phyloP scores from a whole-genome alignment of 75 land plant genomes.

The Adiantum capillusveneris region DNA sequence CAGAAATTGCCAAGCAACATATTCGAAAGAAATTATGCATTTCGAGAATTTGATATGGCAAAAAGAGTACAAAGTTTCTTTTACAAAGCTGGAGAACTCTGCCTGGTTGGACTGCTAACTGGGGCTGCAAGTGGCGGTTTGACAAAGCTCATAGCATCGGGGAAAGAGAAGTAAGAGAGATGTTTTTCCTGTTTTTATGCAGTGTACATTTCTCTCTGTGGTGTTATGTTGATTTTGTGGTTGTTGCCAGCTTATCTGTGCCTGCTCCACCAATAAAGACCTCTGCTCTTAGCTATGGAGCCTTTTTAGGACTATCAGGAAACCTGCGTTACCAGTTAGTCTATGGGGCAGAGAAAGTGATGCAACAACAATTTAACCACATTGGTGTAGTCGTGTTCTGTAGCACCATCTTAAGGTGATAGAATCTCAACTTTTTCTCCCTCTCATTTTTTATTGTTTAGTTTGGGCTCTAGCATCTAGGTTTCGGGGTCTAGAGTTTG shows the following conservation, averaged over 20 bases:
- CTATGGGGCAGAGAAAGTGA: slow-evolving; percentile 67
- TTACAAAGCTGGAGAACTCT: slow-evolving; percentile 75
- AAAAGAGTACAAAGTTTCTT: slow-evolving; percentile 79
- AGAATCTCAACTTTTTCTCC: no score
- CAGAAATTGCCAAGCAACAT: slow-evolving; percentile 95
- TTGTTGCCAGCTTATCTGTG: slow-evolving; percentile 50
- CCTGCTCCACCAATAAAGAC: slow-evolving; percentile 55
- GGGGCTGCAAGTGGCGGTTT: slow-evolving; percentile 73
- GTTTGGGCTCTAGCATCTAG: no score
- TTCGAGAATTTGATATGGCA: slow-evolving; percentile 76
- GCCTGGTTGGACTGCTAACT: slow-evolving; percentile 57
- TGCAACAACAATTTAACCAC: slow-evolving; percentile 69
- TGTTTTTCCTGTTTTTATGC: not conserved
- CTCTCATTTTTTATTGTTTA: no score
- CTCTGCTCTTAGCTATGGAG: slow-evolving; percentile 83
- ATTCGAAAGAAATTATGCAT: slow-evolving; percentile 85
- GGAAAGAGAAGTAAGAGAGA: slow-evolving; percentile 30
- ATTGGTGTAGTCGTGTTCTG: slow-evolving; percentile 64
- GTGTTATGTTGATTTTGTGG: no score
- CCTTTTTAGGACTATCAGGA: slow-evolving; percentile 77
- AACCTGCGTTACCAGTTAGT: slow-evolving; percentile 78
- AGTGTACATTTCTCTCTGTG: not conserved
- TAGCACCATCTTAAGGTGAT: slow-evolving; percentile 68
- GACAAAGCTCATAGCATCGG: slow-evolving; percentile 38
- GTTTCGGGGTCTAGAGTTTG: no score